Evolutionary conservation across 1,139 yeast species (phyloP), one percentile per base, ranked within the genome.

Genomic region (Yamadazyma membranifaciens): DNA sequence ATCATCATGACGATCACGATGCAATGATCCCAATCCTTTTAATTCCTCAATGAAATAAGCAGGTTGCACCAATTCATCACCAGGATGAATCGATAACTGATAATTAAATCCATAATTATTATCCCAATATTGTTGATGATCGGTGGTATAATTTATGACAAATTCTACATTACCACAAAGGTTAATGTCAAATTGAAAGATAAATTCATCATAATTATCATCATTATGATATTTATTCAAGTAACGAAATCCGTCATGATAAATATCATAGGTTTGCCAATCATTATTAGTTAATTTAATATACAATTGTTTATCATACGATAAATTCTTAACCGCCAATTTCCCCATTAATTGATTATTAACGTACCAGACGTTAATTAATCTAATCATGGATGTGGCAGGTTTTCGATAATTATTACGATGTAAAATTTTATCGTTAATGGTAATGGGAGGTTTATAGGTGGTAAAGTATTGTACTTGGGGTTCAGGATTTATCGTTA

Each of bases 211-310:
- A 39, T 54, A 57, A 34, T 59, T 54, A 20, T 57, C 54, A 15
- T 20, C 54, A 20, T 57, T 54, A 16, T 11, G 6, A 33, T 64
- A 59, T 43, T 59, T 59, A 7, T 7, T 7, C 32, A 57, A 51
- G 46, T 55, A 67, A 2, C 51, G 41, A 13, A 59, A 47, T 7
- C 24, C 24, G 20, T 44, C 42, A 36, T 63, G 59, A 33, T 65
- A 59, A 26, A 59, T 56, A 38, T 64, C 50, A 38, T 54, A 57
- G 9, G 68, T 56, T 37, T 56, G 51, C 78, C 78, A 72, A 41
- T 58, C 54, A 47, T 70, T 62, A 40, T 63, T 56, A 3, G 75
- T 61, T 42, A 70, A 49, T 49, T 71, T 71, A 34, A 70, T 50
- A 34, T 56, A 54, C 33, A 71, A 47, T 10, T 46, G 47, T 52